Percentiles rank a stretch among this genome's conserved stretches.
phyloP scores from a whole-genome alignment of 2,329 filamentous ascomycete genomes.

The Colletotrichum sp. region DNA sequence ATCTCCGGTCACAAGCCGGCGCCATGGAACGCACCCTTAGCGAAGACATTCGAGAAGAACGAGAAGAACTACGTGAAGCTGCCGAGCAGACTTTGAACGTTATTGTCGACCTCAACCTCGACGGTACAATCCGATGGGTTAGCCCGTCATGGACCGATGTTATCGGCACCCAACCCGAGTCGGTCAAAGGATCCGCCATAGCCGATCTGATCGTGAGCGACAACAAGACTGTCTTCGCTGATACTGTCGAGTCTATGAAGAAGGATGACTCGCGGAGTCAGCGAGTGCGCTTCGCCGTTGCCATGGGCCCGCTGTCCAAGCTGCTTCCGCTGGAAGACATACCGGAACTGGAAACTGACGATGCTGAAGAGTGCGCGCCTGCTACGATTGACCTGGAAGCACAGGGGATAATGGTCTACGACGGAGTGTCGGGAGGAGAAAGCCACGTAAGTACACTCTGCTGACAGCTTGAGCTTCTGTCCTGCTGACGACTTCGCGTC shows the following conservation, averaged over 20 bases:
- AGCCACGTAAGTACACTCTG: conserved; percentile 75
- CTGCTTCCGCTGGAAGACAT: conserved; percentile 54
- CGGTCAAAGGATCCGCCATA: conserved; percentile 78
- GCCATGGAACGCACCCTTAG: conserved; percentile 74
- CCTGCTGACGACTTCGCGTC: neutral
- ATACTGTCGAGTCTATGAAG: conserved; percentile 87
- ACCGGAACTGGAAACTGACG: conserved; percentile 40
- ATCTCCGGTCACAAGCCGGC: conserved; percentile 54
- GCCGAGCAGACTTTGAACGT: conserved; percentile 97
- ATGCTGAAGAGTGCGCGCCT: conserved; percentile 42
- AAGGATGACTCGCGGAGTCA: conserved; percentile 93
- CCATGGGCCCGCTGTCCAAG: conserved; percentile 72
- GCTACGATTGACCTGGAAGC: conserved; percentile 83
- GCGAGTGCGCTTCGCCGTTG: conserved; percentile 81
- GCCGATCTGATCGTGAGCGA: conserved; percentile 79
- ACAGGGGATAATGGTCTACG: conserved; percentile 98
- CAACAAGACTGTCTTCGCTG: conserved; percentile 80
- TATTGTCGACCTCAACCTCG: conserved; percentile 90
- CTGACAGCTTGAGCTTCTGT: neutral
- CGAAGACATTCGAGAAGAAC: conserved; percentile 89
- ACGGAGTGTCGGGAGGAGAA: conserved; percentile 82
- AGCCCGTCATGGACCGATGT: conserved; percentile 96
- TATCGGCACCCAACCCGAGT: conserved; percentile 77
- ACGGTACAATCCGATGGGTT: conserved; percentile 92
- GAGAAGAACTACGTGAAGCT: conserved; percentile 91